These are phyloP conservation scores for Oxytropis ochrocephala DNA, from an alignment of 306 rosid species.

Conservation along the genomic window DNA sequence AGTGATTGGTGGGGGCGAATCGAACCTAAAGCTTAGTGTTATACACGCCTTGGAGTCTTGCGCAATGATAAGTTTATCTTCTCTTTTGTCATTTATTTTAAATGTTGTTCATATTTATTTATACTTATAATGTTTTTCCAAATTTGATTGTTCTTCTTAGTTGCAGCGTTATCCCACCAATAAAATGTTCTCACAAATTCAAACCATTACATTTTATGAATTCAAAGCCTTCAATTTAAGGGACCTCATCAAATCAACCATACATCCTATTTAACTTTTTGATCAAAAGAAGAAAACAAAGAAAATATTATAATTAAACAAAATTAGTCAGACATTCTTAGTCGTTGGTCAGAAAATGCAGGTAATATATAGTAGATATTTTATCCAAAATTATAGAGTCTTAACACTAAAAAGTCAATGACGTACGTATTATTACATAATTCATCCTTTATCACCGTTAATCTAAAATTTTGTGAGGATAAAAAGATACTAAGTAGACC, in stretches of 20 bases:
- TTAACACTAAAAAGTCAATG: slow-evolving; percentile 14
- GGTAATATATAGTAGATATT: slow-evolving; percentile 28
- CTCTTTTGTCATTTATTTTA: too few species aligned
- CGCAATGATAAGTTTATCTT: too few species aligned
- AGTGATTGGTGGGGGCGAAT: too few species aligned
- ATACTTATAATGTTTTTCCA: too few species aligned
- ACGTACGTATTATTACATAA: neutral
- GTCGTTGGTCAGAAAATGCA: slow-evolving; percentile 48
- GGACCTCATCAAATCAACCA: slow-evolving; percentile 16
- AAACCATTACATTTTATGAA: slow-evolving; percentile 3
- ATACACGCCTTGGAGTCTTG: too few species aligned
- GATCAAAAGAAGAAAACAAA: neutral
- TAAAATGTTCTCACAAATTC: too few species aligned
- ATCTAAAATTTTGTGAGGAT: neutral
- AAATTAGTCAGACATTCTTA: slow-evolving; percentile 16
- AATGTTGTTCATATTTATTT: too few species aligned
- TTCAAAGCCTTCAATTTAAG: slow-evolving; percentile 11
- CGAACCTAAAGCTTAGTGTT: too few species aligned
- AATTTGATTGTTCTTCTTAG: too few species aligned
- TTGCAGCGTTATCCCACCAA: too few species aligned
- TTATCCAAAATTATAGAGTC: slow-evolving; percentile 11
- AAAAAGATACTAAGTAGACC: neutral
- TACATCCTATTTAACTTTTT: neutral
- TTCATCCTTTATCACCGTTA: slow-evolving; percentile 6
- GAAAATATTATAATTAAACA: neutral